Evolutionary conservation across 192 early-diverging fungal species (phyloP).

Genomic region (Pilobolus umbonatus): DNA sequence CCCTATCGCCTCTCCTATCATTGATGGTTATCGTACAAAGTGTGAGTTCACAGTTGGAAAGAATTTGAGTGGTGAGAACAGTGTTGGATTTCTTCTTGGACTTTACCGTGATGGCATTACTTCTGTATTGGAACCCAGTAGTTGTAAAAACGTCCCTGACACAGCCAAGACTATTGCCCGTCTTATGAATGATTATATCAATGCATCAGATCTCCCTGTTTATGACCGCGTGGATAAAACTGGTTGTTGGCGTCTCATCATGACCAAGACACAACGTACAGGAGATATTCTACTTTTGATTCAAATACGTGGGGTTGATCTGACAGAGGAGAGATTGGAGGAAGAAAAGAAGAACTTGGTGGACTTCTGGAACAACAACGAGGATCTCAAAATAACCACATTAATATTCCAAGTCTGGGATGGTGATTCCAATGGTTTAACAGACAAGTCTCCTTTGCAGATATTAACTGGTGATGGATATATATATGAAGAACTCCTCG

Average conservation of each 20-base stretch:
- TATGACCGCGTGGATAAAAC: conserved; percentile 34
- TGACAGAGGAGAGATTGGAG: conserved; percentile 36
- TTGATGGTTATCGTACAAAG: conserved; percentile 66
- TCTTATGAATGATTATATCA: conserved; percentile 37
- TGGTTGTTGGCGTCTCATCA: conserved; percentile 62
- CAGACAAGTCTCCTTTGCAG: conserved; percentile 38
- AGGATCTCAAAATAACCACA: conserved; percentile 39
- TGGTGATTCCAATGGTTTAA: conserved; percentile 55
- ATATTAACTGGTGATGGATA: conserved; percentile 48
- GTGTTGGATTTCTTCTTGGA: conserved; percentile 68
- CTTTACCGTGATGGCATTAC: conserved; percentile 56
- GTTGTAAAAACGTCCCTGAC: conserved; percentile 43
- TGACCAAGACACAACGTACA: conserved; percentile 56
- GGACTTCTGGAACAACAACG: conserved; percentile 28
- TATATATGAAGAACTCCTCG: conserved; percentile 63
- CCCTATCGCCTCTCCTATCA: conserved; percentile 53
- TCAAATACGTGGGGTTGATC: conserved; percentile 48
- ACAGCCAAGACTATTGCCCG: conserved; percentile 47
- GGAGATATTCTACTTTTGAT: conserved; percentile 64
- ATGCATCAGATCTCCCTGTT: conserved; percentile 26
- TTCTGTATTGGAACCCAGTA: conserved; percentile 45
- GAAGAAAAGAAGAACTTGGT: conserved; percentile 30
- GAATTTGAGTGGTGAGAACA: conserved; percentile 45
- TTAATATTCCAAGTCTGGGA: conserved; percentile 45
- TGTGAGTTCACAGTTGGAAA: conserved; percentile 73